A percentile compares a stretch with the other conserved stretches of the same genome.
Evolutionary conservation across 2,329 filamentous ascomycete genomes (phyloP).

Genomic region (Pseudogymnoascus sp.): DNA sequence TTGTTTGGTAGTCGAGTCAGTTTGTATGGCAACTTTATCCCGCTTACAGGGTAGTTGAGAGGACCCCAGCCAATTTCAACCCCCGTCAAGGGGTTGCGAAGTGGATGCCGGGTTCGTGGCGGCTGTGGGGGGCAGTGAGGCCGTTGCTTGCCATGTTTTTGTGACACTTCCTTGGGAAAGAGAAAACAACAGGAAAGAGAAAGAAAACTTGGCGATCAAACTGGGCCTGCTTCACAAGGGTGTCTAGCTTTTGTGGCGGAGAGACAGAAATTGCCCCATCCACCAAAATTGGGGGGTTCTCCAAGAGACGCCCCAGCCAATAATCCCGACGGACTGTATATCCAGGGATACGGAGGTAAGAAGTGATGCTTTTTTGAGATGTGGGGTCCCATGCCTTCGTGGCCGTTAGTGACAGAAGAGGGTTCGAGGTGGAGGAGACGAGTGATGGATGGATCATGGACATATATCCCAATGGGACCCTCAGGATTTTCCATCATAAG

Average conservation of each 20-base stretch:
- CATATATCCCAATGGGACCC: constrained; percentile 2
- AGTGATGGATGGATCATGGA: neutral
- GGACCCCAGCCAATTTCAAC: constrained; percentile 3
- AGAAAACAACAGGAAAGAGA: constrained; percentile 3
- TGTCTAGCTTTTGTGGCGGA: neutral
- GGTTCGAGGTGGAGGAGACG: neutral
- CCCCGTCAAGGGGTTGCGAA: neutral
- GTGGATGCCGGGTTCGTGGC: neutral
- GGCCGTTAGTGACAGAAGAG: neutral
- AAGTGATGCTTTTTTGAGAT: constrained; percentile 6
- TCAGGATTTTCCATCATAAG: neutral
- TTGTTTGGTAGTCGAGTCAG: neutral
- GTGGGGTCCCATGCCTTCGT: neutral
- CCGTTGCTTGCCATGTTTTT: neutral
- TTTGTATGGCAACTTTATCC: neutral
- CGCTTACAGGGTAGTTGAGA: neutral
- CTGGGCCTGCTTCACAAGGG: neutral
- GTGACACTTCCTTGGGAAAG: neutral
- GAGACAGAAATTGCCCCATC: neutral
- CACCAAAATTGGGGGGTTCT: neutral
- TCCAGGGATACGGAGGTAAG: neutral
- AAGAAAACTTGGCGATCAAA: neutral
- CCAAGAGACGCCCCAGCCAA: neutral
- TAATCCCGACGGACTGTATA: neutral
- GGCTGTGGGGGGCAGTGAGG: neutral